Evolutionary conservation across 1,284 basidiomycete genomes (phyloP).

Genomic region (Boletus mariae): DNA sequence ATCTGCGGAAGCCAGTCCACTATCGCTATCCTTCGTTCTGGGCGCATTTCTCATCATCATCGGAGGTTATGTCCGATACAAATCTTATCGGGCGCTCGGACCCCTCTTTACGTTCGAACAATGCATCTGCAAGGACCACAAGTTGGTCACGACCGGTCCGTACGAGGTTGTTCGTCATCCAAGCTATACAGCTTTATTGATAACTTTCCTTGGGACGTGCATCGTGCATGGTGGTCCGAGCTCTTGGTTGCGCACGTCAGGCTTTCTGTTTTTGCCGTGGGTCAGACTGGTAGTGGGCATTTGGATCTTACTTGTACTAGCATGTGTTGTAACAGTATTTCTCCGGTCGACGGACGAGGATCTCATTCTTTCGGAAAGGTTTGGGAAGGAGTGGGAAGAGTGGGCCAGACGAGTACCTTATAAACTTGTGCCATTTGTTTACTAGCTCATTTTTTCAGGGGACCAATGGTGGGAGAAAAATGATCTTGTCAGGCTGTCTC

Average conservation of each 20-base stretch:
- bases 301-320: neutral
- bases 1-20: neutral
- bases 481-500: too few relatives aligned
- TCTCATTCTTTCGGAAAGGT: neutral
- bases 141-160: neutral
- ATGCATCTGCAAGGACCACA: neutral
- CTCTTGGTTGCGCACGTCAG: neutral
- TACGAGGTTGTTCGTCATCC: neutral
- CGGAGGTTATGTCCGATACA: neutral
- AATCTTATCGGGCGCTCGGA: neutral
- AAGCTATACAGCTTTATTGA: neutral
- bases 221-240: neutral
- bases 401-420: neutral
- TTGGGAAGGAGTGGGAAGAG: neutral
- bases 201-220: neutral
- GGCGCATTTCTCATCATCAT: neutral
- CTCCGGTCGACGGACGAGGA: neutral
- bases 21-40: neutral
- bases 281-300: neutral
- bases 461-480: too few relatives aligned
- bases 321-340: neutral
- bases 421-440: neutral
- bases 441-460: neutral
- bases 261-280: neutral
- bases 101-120: neutral